Evolutionary conservation across 176 grass and related monocot species (phyloP), one percentile per base, ranked within the genome.

Genomic region (Oryza brachyantha): DNA sequence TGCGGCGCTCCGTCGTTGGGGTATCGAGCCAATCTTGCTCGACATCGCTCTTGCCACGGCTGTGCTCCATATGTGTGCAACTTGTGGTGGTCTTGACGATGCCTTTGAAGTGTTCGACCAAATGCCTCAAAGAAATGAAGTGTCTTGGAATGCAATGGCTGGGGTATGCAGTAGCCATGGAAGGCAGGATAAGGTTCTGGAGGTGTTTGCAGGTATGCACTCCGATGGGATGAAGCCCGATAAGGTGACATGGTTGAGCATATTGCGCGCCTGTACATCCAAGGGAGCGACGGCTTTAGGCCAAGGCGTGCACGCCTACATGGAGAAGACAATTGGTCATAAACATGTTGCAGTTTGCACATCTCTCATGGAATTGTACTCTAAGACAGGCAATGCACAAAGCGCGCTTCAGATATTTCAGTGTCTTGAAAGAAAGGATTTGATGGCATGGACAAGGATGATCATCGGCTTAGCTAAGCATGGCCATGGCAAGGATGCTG

Each of bases 91-190:
- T 40, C 48, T 60, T 0, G 26, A 43, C 4, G 48, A 26, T 13
- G 65, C 65, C 59, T 13, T 31, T 0, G 5, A 70, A 27, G 17
- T 70, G 78, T 70, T 80, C 52, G 78, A 70, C 29, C 37, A 8
- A 80, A 80, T 80, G 17, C 66, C 66, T 70, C 50, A 2, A 0
- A 31, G 66, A 61, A 80, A 80, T 13, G 52, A 88, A 64, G 19
- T 76, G 29, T 84, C 86, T 13, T 88, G 86, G 81, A 88, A 88
- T 70, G 71, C 86, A 21, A 70, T 88, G 41, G 73, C 80, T 45
- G 69, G 67, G 41, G 76, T 73, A 11, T 88, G 73, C 24, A 84
- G 61, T 64, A 62, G 39, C 5, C 48, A 76, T 50, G 81, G 70
- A 8, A 64, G 41, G 10, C 16, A 63, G 3, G 70, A 71, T 10